A percentile compares a stretch with the other conserved stretches of the same genome.
Evolutionary conservation across 148 eudicot genomes (phyloP).

Genomic region (Polygonum maritimum): DNA sequence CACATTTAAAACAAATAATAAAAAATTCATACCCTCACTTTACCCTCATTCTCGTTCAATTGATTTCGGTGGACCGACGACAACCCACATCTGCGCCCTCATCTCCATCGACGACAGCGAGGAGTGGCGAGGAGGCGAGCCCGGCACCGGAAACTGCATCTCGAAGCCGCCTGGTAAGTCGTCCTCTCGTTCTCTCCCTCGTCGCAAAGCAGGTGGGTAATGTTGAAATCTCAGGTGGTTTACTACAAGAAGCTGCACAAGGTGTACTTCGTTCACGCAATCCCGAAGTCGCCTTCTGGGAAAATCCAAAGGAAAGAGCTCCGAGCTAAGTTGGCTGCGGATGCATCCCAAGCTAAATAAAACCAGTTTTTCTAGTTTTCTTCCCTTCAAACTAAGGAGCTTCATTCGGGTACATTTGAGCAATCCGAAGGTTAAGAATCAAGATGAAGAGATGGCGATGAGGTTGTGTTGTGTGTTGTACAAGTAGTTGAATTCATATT

Average conservation of each 20-base stretch:
- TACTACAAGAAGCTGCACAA: constrained; percentile 77
- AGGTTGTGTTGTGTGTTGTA: neutral
- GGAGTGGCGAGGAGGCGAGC: too few relatives aligned
- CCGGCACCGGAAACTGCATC: too few relatives aligned
- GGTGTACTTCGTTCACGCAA: constrained; percentile 61
- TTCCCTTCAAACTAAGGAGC: neutral
- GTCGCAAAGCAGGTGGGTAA: constrained; percentile 43
- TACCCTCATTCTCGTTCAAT: too few relatives aligned
- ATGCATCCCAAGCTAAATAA: neutral
- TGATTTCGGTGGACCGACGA: too few relatives aligned
- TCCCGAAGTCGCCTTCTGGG: constrained; percentile 84
- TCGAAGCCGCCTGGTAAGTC: too few relatives aligned
- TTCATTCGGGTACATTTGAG: neutral
- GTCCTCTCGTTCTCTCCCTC: too few relatives aligned
- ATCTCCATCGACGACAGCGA: too few relatives aligned
- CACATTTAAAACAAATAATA: too few relatives aligned
- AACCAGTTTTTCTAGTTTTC: neutral
- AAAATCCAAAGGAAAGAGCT: constrained; percentile 80
- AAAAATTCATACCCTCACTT: too few relatives aligned
- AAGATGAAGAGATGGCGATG: neutral
- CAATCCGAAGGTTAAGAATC: neutral
- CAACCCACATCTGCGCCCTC: too few relatives aligned
- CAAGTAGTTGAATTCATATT: neutral
- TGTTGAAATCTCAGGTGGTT: constrained; percentile 12
- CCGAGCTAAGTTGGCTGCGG: constrained; percentile 39